These are phyloP conservation scores for Phyllosticta paracitricarpa DNA, from an alignment of 2,329 filamentous ascomycete genomes.

Conservation along the genomic window DNA sequence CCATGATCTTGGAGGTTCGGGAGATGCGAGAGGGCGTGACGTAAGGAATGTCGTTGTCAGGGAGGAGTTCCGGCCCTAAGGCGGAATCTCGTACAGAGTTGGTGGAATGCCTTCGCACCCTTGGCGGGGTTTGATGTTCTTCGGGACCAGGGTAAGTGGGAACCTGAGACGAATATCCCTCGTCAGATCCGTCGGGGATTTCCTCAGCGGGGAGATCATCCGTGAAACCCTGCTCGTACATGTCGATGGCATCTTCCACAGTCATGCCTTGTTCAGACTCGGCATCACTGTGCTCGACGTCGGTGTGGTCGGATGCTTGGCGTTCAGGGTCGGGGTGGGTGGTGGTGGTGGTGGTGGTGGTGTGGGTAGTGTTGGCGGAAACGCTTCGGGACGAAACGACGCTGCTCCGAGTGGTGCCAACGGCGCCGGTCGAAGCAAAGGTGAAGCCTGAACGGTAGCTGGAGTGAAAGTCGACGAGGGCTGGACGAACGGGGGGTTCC, in stretches of 20 bases:
- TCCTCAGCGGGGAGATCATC: conserved; percentile 30
- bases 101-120: conserved; percentile 7
- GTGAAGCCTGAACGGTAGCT: conserved; percentile 53
- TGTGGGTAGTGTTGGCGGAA: conserved; percentile 45
- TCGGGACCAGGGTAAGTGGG: conserved; percentile 11
- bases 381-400: conserved; percentile 64
- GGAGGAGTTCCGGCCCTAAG: conserved; percentile 4
- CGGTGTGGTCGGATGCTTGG: conserved; percentile 15
- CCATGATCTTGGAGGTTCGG: conserved; percentile 7
- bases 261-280: conserved; percentile 41
- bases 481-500: conserved; percentile 21
- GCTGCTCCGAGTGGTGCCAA: conserved; percentile 73
- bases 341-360: conserved; percentile 47
- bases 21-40: conserved; percentile 4
- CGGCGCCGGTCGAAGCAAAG: conserved; percentile 45
- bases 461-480: conserved; percentile 35
- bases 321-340: conserved; percentile 16
- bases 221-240: conserved; percentile 50
- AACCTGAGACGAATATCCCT: conserved; percentile 14
- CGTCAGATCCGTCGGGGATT: conserved; percentile 16
- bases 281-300: conserved; percentile 12
- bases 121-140: conserved; percentile 8
- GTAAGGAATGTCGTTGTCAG: conserved; percentile 8
- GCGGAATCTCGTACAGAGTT: conserved; percentile 7
- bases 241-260: conserved; percentile 50